Evolutionary conservation across 2,329 filamentous ascomycete species (phyloP).

Genomic region (Microdochium nivale): DNA sequence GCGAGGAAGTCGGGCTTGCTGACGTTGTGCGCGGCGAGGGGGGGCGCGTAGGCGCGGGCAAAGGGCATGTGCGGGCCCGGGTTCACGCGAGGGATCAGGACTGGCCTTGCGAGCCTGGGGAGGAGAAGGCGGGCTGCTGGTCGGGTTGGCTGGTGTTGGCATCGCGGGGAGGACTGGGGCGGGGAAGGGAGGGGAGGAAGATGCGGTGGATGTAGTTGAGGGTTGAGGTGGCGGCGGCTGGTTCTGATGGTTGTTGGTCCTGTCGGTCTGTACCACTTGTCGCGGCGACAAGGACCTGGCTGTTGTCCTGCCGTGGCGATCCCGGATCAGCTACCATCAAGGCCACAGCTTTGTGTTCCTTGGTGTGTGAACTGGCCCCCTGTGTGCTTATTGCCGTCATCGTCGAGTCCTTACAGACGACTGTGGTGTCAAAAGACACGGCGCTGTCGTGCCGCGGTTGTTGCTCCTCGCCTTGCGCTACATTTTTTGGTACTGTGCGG

Average conservation of each 20-base stretch:
- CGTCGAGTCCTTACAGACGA: no score
- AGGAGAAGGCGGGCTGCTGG: neutral
- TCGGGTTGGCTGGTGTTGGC: no score
- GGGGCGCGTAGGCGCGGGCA: slow-evolving; percentile 14
- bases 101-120: slow-evolving; percentile 9
- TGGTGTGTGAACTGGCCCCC: no score
- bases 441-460: neutral
- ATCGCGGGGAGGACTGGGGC: neutral
- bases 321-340: no score
- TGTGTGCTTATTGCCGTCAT: no score
- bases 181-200: neutral
- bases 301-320: no score
- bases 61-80: slow-evolving; percentile 14
- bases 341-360: no score
- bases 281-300: no score
- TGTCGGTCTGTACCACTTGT: no score
- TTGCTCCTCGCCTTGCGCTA: slow-evolving; percentile 1
- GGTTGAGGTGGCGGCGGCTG: neutral
- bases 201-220: neutral
- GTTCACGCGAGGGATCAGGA: slow-evolving; percentile 12
- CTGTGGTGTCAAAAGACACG: neutral
- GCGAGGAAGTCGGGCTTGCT: slow-evolving; percentile 15
- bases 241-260: neutral
- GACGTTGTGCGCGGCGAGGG: slow-evolving; percentile 13
- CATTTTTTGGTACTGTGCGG: slow-evolving; percentile 1